Evolutionary conservation across 2,329 filamentous ascomycete species (phyloP).

Genomic region (Cryphonectria parasitica): DNA sequence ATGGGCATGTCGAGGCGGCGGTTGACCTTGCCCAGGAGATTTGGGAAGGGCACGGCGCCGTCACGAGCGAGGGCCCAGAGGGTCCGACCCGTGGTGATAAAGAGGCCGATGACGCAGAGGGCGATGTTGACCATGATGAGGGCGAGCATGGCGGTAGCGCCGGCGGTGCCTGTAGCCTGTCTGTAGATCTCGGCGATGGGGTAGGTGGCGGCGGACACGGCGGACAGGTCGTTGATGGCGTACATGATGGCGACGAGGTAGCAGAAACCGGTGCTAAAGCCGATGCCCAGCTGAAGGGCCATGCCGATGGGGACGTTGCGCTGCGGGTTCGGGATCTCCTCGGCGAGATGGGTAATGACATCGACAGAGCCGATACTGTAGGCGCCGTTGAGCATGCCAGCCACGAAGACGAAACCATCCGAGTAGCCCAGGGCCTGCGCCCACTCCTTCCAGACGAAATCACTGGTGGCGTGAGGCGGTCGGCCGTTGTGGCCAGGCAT

Average conservation of each 20-base stretch:
- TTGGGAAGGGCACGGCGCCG: conserved; percentile 42
- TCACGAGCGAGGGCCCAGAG: conserved; percentile 48
- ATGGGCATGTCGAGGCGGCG: conserved; percentile 41
- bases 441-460: conserved; percentile 48
- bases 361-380: conserved; percentile 71
- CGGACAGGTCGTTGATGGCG: conserved; percentile 59
- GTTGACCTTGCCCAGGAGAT: conserved; percentile 37
- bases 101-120: conserved; percentile 41
- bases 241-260: conserved; percentile 62
- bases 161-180: conserved; percentile 58
- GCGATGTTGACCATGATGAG: conserved; percentile 46
- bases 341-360: conserved; percentile 65
- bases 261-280: conserved; percentile 56
- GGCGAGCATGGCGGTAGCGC: conserved; percentile 54
- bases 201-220: conserved; percentile 54
- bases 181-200: conserved; percentile 70
- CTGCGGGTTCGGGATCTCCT: conserved; percentile 61
- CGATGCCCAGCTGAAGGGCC: conserved; percentile 52
- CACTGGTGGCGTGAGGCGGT: conserved; percentile 38
- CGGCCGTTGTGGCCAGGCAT: conserved; percentile 47
- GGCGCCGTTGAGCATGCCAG: conserved; percentile 63
- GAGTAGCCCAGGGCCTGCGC: conserved; percentile 45
- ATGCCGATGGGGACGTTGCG: conserved; percentile 59
- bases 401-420: conserved; percentile 46
- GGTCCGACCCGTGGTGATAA: conserved; percentile 45